Evolutionary conservation across 2,329 filamentous ascomycete species (phyloP).

Genomic region (Emergomyces pasteurianus): DNA sequence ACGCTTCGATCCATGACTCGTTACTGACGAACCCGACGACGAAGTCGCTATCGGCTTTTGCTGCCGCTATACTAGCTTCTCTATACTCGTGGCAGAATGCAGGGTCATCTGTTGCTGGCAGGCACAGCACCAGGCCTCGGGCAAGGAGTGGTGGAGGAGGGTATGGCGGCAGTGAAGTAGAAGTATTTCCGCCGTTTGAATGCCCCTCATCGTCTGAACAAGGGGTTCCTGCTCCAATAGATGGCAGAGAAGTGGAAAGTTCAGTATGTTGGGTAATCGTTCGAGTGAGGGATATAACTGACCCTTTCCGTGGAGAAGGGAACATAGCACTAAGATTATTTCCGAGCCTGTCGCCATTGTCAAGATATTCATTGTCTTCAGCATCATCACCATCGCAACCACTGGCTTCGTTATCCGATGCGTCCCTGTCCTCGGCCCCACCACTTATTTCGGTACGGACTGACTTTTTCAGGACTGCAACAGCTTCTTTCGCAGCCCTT

Average conservation of each 20-base stretch:
- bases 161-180: constrained; percentile 2
- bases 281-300: constrained; percentile 32
- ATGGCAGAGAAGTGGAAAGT: constrained; percentile 13
- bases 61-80: constrained; percentile 25
- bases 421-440: constrained; percentile 12
- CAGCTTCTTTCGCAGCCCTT: constrained; percentile 30
- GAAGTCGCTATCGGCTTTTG: constrained; percentile 29
- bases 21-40: constrained; percentile 26
- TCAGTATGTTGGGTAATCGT: constrained; percentile 28
- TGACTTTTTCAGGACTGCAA: constrained; percentile 26
- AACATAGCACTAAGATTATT: constrained; percentile 12
- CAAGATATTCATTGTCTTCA: constrained; percentile 10
- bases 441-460: constrained; percentile 31
- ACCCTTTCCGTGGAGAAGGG: constrained; percentile 22
- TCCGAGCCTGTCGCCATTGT: neutral
- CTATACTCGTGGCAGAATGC: constrained; percentile 25
- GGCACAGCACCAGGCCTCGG: constrained; percentile 25
- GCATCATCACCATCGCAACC: constrained; percentile 7
- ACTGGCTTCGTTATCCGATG: constrained; percentile 1
- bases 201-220: constrained; percentile 5
- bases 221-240: constrained; percentile 1
- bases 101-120: constrained; percentile 21
- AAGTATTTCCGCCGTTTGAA: constrained; percentile 5
- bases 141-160: constrained; percentile 24
- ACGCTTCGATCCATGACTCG: constrained; percentile 25